Evolutionary conservation across 2,329 filamentous ascomycete genomes (phyloP).

Genomic region (Calycina herbarum): DNA sequence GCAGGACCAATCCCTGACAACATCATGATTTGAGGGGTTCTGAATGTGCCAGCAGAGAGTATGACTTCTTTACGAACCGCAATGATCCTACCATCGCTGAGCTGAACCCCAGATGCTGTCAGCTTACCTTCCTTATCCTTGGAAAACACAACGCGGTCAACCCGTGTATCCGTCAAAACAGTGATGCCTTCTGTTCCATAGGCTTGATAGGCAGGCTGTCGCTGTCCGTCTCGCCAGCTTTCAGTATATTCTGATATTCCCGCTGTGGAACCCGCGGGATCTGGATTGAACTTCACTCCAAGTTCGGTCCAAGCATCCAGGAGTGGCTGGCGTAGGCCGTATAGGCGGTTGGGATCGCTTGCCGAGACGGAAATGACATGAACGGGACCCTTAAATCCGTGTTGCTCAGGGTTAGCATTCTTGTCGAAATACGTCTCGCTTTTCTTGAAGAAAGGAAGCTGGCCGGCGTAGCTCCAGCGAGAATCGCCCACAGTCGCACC

Average conservation of each 20-base stretch:
- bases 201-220: conserved; percentile 34
- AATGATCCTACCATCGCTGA: conserved; percentile 23
- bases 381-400: background rate
- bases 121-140: background rate
- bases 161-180: conserved; percentile 32
- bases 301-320: background rate
- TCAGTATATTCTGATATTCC: background rate
- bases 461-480: background rate
- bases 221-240: conserved; percentile 11
- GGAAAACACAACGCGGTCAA: conserved; percentile 23
- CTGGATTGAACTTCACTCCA: background rate
- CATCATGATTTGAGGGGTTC: conserved; percentile 41
- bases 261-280: background rate
- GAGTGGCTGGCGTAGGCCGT: background rate
- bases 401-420: background rate
- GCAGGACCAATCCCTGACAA: background rate
- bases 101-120: conserved; percentile 5
- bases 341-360: background rate
- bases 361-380: background rate
- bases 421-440: background rate
- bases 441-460: background rate
- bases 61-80: conserved; percentile 46
- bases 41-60: conserved; percentile 46
- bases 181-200: conserved; percentile 33
- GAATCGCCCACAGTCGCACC: conserved; percentile 41